These are phyloP conservation scores for Talaromyces amestolkiae DNA, from an alignment of 2,329 filamentous ascomycete species.

Conservation along the genomic window DNA sequence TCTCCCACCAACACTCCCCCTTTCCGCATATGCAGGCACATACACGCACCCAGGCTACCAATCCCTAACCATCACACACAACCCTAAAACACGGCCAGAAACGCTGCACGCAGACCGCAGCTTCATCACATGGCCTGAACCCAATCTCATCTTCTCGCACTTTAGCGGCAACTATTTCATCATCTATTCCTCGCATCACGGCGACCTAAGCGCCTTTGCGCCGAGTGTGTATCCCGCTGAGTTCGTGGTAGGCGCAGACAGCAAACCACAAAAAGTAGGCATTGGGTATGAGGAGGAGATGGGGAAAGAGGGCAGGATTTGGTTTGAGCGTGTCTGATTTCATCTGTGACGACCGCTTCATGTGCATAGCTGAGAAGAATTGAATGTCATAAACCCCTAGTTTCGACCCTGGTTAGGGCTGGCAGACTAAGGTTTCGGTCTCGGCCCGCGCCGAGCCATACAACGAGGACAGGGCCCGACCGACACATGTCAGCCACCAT, in stretches of 20 bases:
- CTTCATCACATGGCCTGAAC: constrained; percentile 12
- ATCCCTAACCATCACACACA: constrained; percentile 9
- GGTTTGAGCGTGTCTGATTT: constrained; percentile 13
- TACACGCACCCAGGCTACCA: constrained; percentile 18
- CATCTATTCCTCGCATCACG: neutral
- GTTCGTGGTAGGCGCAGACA: constrained; percentile 3
- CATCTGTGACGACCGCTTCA: no score
- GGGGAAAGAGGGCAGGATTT: constrained; percentile 8
- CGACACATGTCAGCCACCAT: neutral
- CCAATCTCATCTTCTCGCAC: constrained; percentile 12
- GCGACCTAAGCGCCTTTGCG: neutral
- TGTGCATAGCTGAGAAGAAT: no score
- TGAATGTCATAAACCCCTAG: no score
- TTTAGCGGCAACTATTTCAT: constrained; percentile 18
- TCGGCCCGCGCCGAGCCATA: constrained; percentile 16
- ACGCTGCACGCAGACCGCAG: constrained; percentile 16
- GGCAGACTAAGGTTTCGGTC: constrained; percentile 1
- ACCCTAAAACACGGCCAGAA: neutral
- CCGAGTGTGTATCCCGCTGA: constrained; percentile 11
- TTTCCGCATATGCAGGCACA: constrained; percentile 16
- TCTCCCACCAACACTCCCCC: constrained; percentile 11
- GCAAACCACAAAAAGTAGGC: neutral
- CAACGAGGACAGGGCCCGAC: neutral
- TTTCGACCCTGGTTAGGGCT: neutral
- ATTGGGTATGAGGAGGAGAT: constrained; percentile 16